A percentile compares a stretch with the other conserved stretches of the same genome.
These are phyloP conservation scores for Sporisorium scitamineum DNA, from an alignment of 1,284 basidiomycete species.

Conservation along the genomic window DNA sequence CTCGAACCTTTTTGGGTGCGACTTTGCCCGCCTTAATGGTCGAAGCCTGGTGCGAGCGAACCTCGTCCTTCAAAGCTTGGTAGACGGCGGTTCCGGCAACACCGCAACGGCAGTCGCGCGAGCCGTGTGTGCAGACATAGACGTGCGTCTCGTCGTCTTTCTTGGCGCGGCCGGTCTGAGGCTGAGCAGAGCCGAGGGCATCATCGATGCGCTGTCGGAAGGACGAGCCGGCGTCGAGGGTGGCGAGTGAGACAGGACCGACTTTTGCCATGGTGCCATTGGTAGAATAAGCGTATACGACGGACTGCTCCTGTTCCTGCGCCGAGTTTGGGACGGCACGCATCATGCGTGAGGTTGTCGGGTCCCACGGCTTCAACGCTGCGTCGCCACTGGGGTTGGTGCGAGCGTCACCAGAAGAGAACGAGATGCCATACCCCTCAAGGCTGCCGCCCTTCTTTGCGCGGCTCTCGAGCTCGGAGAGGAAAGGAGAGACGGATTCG, in stretches of 20 bases:
- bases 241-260: slow-evolving; percentile 55
- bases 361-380: slow-evolving; percentile 53
- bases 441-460: slow-evolving; percentile 52
- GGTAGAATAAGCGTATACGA: slow-evolving; percentile 52
- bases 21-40: slow-evolving; percentile 29
- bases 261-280: slow-evolving; percentile 54
- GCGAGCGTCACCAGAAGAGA: slow-evolving; percentile 44
- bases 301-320: slow-evolving; percentile 54
- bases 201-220: slow-evolving; percentile 35
- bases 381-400: not conserved
- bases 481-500: slow-evolving; percentile 55
- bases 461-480: slow-evolving; percentile 60
- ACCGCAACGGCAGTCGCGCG: slow-evolving; percentile 69
- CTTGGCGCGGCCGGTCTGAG: slow-evolving; percentile 35
- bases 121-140: slow-evolving; percentile 69
- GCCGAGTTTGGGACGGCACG: slow-evolving; percentile 51
- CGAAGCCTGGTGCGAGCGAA: slow-evolving; percentile 52
- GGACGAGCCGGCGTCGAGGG: slow-evolving; percentile 41
- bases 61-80: slow-evolving; percentile 53
- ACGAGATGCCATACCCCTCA: slow-evolving; percentile 58
- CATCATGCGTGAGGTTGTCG: slow-evolving; percentile 49
- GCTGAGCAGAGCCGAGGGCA: slow-evolving; percentile 30
- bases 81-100: slow-evolving; percentile 66
- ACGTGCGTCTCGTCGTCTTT: slow-evolving; percentile 57
- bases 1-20: slow-evolving; percentile 48